phyloP scores from a whole-genome alignment of 805 yeast species.

The Lipomyces orientalis region DNA sequence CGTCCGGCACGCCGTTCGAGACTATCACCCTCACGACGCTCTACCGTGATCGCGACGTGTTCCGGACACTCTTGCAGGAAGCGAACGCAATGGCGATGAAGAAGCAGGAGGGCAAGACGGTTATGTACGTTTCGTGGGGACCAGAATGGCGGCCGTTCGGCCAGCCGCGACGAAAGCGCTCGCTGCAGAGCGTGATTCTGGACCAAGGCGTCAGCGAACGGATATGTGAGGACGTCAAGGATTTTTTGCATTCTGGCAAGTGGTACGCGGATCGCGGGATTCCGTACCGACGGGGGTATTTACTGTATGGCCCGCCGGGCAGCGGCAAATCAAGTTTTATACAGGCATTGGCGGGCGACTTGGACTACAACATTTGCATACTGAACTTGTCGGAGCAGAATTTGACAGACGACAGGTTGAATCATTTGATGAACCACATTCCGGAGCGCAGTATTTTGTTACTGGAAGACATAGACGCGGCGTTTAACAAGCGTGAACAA shows the following conservation, averaged over 20 bases:
- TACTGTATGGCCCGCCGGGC: slow-evolving; percentile 97
- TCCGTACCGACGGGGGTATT: slow-evolving; percentile 93
- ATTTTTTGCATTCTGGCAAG: slow-evolving; percentile 75
- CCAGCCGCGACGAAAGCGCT: slow-evolving; percentile 85
- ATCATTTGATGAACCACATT: slow-evolving; percentile 94
- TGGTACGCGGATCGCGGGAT: slow-evolving; percentile 98
- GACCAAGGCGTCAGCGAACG: slow-evolving; percentile 74
- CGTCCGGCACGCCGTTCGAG: slow-evolving; percentile 92
- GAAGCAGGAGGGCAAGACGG: slow-evolving; percentile 90
- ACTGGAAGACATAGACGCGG: slow-evolving; percentile 95
- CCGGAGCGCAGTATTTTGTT: slow-evolving; percentile 86
- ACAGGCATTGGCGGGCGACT: slow-evolving; percentile 94
- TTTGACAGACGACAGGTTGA: slow-evolving; percentile 90
- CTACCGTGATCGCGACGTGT: slow-evolving; percentile 75
- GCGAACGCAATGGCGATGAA: slow-evolving; percentile 84
- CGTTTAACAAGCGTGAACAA: slow-evolving; percentile 83
- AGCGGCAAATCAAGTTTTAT: slow-evolving; percentile 95
- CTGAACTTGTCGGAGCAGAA: slow-evolving; percentile 88
- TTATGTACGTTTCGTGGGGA: slow-evolving; percentile 92
- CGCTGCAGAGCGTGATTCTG: slow-evolving; percentile 82
- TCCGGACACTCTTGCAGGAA: slow-evolving; percentile 73
- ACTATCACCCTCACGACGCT: slow-evolving; percentile 93
- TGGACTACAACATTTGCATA: slow-evolving; percentile 94
- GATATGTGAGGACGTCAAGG: slow-evolving; percentile 74
- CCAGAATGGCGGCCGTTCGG: slow-evolving; percentile 99